phyloP scores from a whole-genome alignment of 2,329 filamentous ascomycete genomes.

The Hypoxylon sp. region DNA sequence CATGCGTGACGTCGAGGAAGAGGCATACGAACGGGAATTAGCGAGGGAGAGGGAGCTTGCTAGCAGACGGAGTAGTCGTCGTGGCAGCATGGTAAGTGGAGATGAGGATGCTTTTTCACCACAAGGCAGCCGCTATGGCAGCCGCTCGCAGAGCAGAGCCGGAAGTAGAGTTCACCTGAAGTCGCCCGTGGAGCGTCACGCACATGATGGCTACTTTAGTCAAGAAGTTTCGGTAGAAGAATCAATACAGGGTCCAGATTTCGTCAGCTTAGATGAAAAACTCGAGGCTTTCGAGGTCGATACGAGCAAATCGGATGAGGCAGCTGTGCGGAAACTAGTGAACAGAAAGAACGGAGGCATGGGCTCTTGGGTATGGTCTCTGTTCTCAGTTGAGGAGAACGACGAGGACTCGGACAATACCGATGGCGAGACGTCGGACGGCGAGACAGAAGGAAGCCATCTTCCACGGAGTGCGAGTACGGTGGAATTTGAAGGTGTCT shows the following conservation, averaged over 20 bases:
- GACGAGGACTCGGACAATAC: slow-evolving; percentile 65
- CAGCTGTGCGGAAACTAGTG: slow-evolving; percentile 69
- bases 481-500: slow-evolving; percentile 60
- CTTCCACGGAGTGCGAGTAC: slow-evolving; percentile 56
- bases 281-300: slow-evolving; percentile 69
- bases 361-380: slow-evolving; percentile 74
- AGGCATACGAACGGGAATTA: slow-evolving; percentile 66
- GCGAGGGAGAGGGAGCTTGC: slow-evolving; percentile 65
- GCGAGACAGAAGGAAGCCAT: slow-evolving; percentile 57
- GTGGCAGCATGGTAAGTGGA: slow-evolving; percentile 60
- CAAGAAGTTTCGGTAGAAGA: slow-evolving; percentile 46
- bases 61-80: slow-evolving; percentile 65
- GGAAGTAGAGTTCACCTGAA: slow-evolving; percentile 61
- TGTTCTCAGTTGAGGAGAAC: slow-evolving; percentile 74
- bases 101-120: slow-evolving; percentile 58
- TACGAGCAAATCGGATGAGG: slow-evolving; percentile 69
- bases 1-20: slow-evolving; percentile 66
- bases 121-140: slow-evolving; percentile 64
- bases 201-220: slow-evolving; percentile 62
- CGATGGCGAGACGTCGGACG: slow-evolving; percentile 56
- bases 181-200: slow-evolving; percentile 61
- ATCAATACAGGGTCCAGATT: slow-evolving; percentile 69
- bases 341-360: slow-evolving; percentile 66
- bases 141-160: slow-evolving; percentile 62
- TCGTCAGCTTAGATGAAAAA: slow-evolving; percentile 73